Base-by-base conservation (phyloP, 2,329 filamentous ascomycete genomes). In the Balansia obtecta region DNA sequence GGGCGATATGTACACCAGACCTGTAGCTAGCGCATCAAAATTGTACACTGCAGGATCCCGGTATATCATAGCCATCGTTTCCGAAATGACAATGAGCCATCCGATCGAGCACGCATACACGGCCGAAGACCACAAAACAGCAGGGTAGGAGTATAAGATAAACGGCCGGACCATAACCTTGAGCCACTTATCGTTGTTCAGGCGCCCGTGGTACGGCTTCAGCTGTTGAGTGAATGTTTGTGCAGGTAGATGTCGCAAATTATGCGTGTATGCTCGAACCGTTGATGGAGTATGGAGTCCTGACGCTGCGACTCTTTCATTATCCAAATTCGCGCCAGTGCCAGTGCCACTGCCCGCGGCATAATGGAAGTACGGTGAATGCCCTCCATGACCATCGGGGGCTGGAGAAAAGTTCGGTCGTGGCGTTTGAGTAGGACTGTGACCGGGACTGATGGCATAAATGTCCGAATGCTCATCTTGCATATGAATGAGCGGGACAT, bases 11-110 rank as follows among this genome's bases (percentile, higher is more conserved):
- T 96, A 97, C 1, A 97, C 79, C 0, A 97, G 73, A 8, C 91
- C 91, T 0, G 87, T 86, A 54, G 88, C 83, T 0, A 96, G 70
- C 0, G 88, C 77, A 22, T 77, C 82, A 63, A 97, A 97, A 57
- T 90, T 79, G 70, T 97, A 97, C 0, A 73, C 74, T 0, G 76
- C 71, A 0, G 73, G 71, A 50, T 80, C 73, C 38, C 86, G 80
- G 65, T 88, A 97, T 53, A 97, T 85, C 52, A 85, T 75, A 0
- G 88, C 79, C 2, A 97, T 81, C 0, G 85, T 86, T 66, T 97
- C 90, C 0, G 89, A 95, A 1, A 97, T 78, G 42, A 97, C 89
- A 56, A 97, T 96, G 30, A 97, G 76, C 93, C 91, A 97, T 38
- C 91, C 91, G 7, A 97, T 79, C 0, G 89, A 93, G 58, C 93